Conservation (phyloP, 331 rosid species). For the Cucumis variabilis region DNA sequence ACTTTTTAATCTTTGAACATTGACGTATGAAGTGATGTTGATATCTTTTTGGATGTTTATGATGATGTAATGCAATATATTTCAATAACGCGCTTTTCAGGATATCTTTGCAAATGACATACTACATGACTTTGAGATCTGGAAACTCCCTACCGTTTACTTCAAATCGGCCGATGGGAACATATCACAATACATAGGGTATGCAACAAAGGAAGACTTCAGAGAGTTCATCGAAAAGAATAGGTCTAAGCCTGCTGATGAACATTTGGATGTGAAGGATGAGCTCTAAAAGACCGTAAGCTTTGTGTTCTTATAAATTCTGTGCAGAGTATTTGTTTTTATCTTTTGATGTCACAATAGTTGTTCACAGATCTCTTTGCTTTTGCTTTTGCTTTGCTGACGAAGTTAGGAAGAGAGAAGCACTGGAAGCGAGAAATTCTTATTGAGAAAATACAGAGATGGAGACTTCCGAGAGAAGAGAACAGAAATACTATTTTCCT, state of each 20-base stretch:
- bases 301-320: neutral
- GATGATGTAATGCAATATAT: neutral
- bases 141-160: conserved; percentile 78
- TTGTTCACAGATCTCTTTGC: neutral
- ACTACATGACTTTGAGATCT: conserved; percentile 60
- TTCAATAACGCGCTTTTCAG: conserved; percentile 41
- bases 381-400: neutral
- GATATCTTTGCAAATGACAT: conserved; percentile 82
- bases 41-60: neutral
- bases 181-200: conserved; percentile 52
- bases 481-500: too few species aligned
- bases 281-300: conserved; percentile 75
- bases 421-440: too few species aligned
- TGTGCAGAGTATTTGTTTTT: neutral
- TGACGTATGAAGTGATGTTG: neutral
- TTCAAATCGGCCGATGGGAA: conserved; percentile 81
- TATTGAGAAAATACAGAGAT: too few species aligned
- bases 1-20: neutral
- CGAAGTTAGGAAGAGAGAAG: neutral
- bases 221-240: conserved; percentile 79
- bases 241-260: conserved; percentile 50
- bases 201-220: conserved; percentile 75
- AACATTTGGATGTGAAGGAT: conserved; percentile 13
- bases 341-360: neutral
- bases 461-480: too few species aligned